Percentiles rank a stretch among this genome's conserved stretches.
Evolutionary conservation across 805 yeast species (phyloP).

Genomic region (Wickerhamiella vanderwaltii): DNA sequence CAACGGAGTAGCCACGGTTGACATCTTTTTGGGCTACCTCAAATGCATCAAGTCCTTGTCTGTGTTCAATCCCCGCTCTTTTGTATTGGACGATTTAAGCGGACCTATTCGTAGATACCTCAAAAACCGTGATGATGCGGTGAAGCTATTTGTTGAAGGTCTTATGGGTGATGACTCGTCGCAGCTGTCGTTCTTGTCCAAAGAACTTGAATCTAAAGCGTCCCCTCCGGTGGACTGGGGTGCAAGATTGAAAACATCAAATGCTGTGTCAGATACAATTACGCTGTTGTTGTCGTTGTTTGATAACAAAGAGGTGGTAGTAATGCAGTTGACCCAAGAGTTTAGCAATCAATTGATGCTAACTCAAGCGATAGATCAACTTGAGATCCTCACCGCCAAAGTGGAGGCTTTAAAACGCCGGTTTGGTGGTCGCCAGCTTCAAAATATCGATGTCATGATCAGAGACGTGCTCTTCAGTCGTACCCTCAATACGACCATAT

Average conservation of each 20-base stretch:
- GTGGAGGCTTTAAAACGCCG: constrained; percentile 46
- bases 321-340: constrained; percentile 48
- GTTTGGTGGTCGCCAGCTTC: constrained; percentile 56
- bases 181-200: constrained; percentile 40
- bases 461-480: constrained; percentile 38
- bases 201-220: constrained; percentile 36
- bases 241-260: constrained; percentile 33
- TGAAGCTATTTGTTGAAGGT: constrained; percentile 57
- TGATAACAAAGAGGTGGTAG: constrained; percentile 54
- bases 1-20: constrained; percentile 70
- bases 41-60: constrained; percentile 60
- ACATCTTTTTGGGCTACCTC: constrained; percentile 56
- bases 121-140: constrained; percentile 61
- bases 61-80: constrained; percentile 77
- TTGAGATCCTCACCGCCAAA: constrained; percentile 31
- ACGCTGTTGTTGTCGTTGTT: constrained; percentile 60
- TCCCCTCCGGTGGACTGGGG: constrained; percentile 83
- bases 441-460: constrained; percentile 66
- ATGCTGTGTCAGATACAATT: constrained; percentile 45
- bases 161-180: constrained; percentile 38
- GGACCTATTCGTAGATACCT: constrained; percentile 64
- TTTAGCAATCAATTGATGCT: constrained; percentile 47
- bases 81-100: constrained; percentile 62
- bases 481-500: constrained; percentile 15
- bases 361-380: constrained; percentile 20